phyloP scores from a whole-genome alignment of 805 yeast species.

The Candida ponderosae region DNA sequence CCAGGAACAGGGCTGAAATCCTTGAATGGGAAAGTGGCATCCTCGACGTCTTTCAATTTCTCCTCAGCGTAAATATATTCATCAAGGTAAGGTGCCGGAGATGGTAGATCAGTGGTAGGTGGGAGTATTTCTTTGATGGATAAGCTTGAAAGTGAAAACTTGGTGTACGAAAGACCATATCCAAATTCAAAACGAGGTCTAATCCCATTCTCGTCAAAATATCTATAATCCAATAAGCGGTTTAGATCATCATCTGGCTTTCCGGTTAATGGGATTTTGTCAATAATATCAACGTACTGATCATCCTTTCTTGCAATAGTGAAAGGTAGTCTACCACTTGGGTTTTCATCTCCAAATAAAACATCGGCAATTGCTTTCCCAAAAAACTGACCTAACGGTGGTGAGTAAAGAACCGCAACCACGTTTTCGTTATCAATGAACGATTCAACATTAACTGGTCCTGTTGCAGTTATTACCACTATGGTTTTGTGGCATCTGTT shows the following conservation, averaged over 20 bases:
- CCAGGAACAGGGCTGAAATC: conserved; percentile 48
- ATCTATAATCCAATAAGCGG: conserved; percentile 44
- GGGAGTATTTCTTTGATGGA: conserved; percentile 32
- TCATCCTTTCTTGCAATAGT: conserved; percentile 46
- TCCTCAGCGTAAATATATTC: conserved; percentile 33
- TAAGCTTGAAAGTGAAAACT: conserved; percentile 27
- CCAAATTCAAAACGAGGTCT: conserved; percentile 58
- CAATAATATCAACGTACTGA: conserved; percentile 40
- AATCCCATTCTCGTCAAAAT: conserved; percentile 47
- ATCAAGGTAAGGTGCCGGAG: conserved; percentile 38
- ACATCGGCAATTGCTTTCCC: conserved; percentile 54
- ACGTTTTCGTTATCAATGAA: conserved; percentile 50
- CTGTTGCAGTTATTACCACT: conserved; percentile 53
- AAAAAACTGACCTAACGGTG: conserved; percentile 48
- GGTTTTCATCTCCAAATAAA: conserved; percentile 52
- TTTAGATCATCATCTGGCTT: conserved; percentile 26
- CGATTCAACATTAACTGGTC: conserved; percentile 50
- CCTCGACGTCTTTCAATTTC: conserved; percentile 45
- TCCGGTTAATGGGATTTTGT: conserved; percentile 26
- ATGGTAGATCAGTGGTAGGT: conserved; percentile 37
- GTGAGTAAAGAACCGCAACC: conserved; percentile 46
- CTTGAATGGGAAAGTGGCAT: conserved; percentile 44
- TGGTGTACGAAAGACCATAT: conserved; percentile 50
- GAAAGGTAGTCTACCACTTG: conserved; percentile 58
- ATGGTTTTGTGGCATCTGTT: conserved; percentile 44